Evolutionary conservation across 345 rosid species (phyloP).

Genomic region (thale cress (Arabidopsis thaliana)): TAIR10.1 NC_003075.7:17815501-17816000

Average conservation of each 20-base stretch:
- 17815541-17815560: not conserved
- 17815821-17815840: slow-evolving; percentile 44
- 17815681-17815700: slow-evolving; percentile 15
- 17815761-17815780: slow-evolving; percentile 21
- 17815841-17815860: not conserved
- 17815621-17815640: slow-evolving; percentile 22
- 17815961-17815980: too few species aligned
- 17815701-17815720: slow-evolving; percentile 30
- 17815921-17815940: not conserved
- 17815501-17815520: not conserved
- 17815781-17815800: slow-evolving; percentile 28
- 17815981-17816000: too few species aligned
- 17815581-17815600: slow-evolving; percentile 25
- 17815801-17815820: slow-evolving; percentile 41
- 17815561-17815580: slow-evolving; percentile 30
- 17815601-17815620: slow-evolving; percentile 18
- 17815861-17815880: slow-evolving; percentile 28
- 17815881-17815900: slow-evolving; percentile 15
- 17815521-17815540: not conserved
- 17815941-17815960: too few species aligned
- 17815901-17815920: slow-evolving; percentile 10
- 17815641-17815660: slow-evolving; percentile 21
- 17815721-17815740: not conserved
- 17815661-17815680: slow-evolving; percentile 22
- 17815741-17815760: slow-evolving; percentile 12